Conservation (phyloP, 2,329 filamentous ascomycete genomes). For the Colletotrichum zoysiae region DNA sequence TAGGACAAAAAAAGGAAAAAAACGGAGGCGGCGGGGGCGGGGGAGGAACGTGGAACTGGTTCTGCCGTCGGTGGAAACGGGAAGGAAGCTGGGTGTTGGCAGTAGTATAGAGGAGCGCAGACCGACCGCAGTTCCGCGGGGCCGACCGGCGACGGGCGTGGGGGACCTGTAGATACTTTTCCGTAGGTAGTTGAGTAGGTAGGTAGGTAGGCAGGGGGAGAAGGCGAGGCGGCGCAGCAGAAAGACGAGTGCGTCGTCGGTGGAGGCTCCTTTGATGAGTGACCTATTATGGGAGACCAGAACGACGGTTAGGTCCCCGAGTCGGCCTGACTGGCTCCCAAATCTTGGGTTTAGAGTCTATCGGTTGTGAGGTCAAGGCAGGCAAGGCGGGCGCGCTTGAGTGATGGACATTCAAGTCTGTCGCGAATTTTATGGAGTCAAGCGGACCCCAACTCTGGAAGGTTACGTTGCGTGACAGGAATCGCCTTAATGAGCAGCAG, state of each 20-base stretch:
- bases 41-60: slow-evolving; percentile 24
- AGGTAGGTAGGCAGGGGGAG: too few species aligned
- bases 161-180: neutral
- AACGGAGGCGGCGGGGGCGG: slow-evolving; percentile 8
- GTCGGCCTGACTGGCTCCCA: slow-evolving; percentile 1
- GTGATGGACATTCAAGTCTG: slow-evolving; percentile 28
- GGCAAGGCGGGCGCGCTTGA: slow-evolving; percentile 26
- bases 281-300: slow-evolving; percentile 11
- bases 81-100: slow-evolving; percentile 20
- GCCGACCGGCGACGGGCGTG: slow-evolving; percentile 23
- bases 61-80: slow-evolving; percentile 19
- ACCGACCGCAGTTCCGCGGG: slow-evolving; percentile 10
- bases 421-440: slow-evolving; percentile 25
- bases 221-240: neutral
- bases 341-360: slow-evolving; percentile 38
- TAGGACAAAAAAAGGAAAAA: neutral
- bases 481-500: neutral
- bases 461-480: slow-evolving; percentile 10
- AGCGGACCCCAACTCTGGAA: slow-evolving; percentile 19
- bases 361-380: slow-evolving; percentile 19
- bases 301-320: slow-evolving; percentile 21
- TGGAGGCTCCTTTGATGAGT: neutral
- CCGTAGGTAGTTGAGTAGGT: too few species aligned
- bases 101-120: neutral
- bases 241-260: neutral